Evolutionary conservation across 2,329 filamentous ascomycete genomes (phyloP).

Genomic region (Cadophora luteo-olivacea): DNA sequence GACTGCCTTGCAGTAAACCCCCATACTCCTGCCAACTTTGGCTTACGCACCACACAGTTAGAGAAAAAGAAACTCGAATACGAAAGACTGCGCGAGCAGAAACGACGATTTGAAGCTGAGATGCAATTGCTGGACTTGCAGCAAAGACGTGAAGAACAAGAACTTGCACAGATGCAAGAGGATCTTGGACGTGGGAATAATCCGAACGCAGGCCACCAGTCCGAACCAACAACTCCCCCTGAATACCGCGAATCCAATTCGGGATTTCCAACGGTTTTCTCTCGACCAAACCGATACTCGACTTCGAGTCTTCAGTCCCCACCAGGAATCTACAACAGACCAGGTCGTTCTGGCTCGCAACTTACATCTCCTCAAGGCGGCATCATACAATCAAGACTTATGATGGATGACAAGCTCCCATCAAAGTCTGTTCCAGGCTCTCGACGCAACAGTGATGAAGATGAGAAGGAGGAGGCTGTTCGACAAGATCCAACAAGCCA

Average conservation of each 20-base stretch:
- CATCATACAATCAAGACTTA: conserved; percentile 63
- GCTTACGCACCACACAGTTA: conserved; percentile 65
- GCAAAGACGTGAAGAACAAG: conserved; percentile 81
- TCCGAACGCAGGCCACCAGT: conserved; percentile 71
- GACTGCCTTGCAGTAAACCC: background rate
- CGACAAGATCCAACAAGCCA: conserved; percentile 74
- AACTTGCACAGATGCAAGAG: conserved; percentile 84
- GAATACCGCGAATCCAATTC: conserved; percentile 79
- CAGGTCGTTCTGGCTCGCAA: conserved; percentile 78
- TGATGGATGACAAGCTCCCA: conserved; percentile 70
- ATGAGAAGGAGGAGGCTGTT: conserved; percentile 81
- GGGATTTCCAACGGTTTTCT: conserved; percentile 80
- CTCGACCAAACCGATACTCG: conserved; percentile 86
- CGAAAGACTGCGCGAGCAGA: conserved; percentile 88
- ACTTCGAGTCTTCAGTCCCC: conserved; percentile 86
- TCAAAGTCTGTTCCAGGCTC: conserved; percentile 88
- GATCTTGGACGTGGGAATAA: conserved; percentile 68
- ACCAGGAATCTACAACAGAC: conserved; percentile 75
- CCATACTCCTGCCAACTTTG: conserved; percentile 14
- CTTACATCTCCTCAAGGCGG: conserved; percentile 78
- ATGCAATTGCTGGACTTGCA: conserved; percentile 90
- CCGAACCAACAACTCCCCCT: conserved; percentile 94
- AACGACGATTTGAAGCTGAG: conserved; percentile 87
- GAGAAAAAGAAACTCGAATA: conserved; percentile 95
- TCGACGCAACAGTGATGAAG: conserved; percentile 88